Evolutionary conservation across 371 early-diverging fungal species (phyloP), one percentile per base, ranked within the genome.

Genomic region (Mortierella sp.): DNA sequence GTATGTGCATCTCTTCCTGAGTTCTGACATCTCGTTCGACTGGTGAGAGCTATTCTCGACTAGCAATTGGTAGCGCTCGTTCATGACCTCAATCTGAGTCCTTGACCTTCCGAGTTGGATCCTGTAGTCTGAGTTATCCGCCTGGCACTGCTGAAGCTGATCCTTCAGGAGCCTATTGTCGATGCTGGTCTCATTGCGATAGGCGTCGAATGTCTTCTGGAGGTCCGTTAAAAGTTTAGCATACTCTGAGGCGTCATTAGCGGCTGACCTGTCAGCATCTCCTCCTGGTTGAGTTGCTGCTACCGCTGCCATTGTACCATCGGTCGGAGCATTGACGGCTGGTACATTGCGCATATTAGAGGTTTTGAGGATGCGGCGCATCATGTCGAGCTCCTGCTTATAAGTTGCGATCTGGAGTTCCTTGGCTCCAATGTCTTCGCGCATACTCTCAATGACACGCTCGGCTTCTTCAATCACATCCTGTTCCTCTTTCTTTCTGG

Each of bases 131-230:
- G 90, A 87, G 12, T 76, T 70, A 52, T 87, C 84, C 4, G 67
- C 12, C 64, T 88, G 89, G 24, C 84, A 68, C 52, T 72, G 72
- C 37, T 75, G 68, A 20, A 85, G 67, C 32, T 90, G 86, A 28
- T 72, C 81, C 70, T 88, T 88, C 30, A 92, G 80, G 67, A 75
- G 80, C 39, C 84, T 75, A 40, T 76, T 86, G 61, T 91, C 90
- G 22, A 72, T 71, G 20, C 84, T 84, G 9, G 88, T 76, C 75
- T 91, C 91, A 47, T 66, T 84, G 59, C 88, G 86, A 80, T 88
- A 92, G 5, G 83, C 77, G 40, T 92, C 90, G 70, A 88, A 91
- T 24, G 90, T 87, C 64, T 77, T 75, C 78, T 90, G 87, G 30
- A 86, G 75, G 47, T 84, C 85, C 1, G 70, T 57, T 35, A 83